Evolutionary conservation across 441 rosid genomes (phyloP).

Genomic region (Eugenia klotzschiana): DNA sequence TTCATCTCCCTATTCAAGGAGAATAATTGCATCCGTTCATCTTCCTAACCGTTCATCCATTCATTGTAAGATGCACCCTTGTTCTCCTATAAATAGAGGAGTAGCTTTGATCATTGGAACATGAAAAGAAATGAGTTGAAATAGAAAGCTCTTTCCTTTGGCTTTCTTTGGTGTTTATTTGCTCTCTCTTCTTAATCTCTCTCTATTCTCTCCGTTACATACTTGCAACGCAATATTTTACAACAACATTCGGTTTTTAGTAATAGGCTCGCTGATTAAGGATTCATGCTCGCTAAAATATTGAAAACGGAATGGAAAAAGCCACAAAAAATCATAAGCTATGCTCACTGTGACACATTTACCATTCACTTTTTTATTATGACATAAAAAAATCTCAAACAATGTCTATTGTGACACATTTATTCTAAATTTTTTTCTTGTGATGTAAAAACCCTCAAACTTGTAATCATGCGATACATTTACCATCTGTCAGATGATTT

Average conservation of each 20-base stretch:
- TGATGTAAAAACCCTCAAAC: not conserved
- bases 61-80: too few relatives aligned
- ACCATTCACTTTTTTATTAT: not conserved
- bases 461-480: not conserved
- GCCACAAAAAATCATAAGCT: not conserved
- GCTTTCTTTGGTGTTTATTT: too few relatives aligned
- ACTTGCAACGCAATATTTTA: too few relatives aligned
- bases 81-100: too few relatives aligned
- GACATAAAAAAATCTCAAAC: not conserved
- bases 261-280: not conserved
- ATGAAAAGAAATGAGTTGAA: too few relatives aligned
- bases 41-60: too few relatives aligned
- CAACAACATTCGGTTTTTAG: not conserved
- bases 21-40: too few relatives aligned
- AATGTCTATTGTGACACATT: not conserved
- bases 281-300: not conserved
- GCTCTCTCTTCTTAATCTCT: too few relatives aligned
- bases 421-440: not conserved
- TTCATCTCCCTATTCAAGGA: too few relatives aligned
- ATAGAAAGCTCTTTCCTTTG: too few relatives aligned
- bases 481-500: not conserved
- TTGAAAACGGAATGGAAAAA: not conserved
- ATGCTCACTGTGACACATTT: not conserved
- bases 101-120: too few relatives aligned
- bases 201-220: too few relatives aligned